phyloP scores from a whole-genome alignment of 2,329 filamentous ascomycete species.

The Colletotrichum somersetense region DNA sequence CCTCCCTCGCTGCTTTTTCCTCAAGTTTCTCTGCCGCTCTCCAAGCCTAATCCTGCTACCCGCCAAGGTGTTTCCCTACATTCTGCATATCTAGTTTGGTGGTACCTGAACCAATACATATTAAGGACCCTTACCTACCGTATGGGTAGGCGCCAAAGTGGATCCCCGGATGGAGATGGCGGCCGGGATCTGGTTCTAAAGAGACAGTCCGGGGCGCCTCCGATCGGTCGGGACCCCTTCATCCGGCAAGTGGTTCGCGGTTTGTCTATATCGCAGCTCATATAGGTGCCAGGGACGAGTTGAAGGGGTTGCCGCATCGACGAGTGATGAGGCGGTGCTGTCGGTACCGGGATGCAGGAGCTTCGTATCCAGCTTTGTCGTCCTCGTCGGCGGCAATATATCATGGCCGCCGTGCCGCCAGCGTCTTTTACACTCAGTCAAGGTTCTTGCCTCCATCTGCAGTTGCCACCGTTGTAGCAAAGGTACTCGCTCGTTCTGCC shows the following conservation, averaged over 20 bases:
- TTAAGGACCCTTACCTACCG: constrained; percentile 13
- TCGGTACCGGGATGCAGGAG: neutral
- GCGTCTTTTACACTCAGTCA: neutral
- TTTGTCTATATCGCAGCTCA: constrained; percentile 16
- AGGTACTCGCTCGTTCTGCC: constrained; percentile 38
- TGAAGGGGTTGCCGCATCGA: constrained; percentile 11
- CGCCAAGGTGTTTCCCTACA: neutral
- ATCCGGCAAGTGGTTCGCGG: constrained; percentile 24
- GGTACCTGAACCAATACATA: neutral
- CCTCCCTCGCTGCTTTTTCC: neutral
- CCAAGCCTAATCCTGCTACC: neutral
- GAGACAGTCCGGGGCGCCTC: constrained; percentile 1
- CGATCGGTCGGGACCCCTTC: constrained; percentile 26
- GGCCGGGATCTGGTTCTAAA: constrained; percentile 25
- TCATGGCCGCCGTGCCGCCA: constrained; percentile 3
- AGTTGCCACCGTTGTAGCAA: constrained; percentile 27
- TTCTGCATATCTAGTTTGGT: neutral
- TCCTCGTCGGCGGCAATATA: neutral
- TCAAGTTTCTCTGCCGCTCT: neutral
- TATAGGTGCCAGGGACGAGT: constrained; percentile 5
- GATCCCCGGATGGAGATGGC: constrained; percentile 9
- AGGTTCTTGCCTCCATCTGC: neutral
- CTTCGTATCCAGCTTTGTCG: neutral
- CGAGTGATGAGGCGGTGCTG: constrained; percentile 5
- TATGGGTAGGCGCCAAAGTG: constrained; percentile 26